Evolutionary conservation across 176 grass and related monocot genomes (phyloP), one percentile per base, ranked within the genome.

Genomic region (Zoysia pacifica): DNA sequence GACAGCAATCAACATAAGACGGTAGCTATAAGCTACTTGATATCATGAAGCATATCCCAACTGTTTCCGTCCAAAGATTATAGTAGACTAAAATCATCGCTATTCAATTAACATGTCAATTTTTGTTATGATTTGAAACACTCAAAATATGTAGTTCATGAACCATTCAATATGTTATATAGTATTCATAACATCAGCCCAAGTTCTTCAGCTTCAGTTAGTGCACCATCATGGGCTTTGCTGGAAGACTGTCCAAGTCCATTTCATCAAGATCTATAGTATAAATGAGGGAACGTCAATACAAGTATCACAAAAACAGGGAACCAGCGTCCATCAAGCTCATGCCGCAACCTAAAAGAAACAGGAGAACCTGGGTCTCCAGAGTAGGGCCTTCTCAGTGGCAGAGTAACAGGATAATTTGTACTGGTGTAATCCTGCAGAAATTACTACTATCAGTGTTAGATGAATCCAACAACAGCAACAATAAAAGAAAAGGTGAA

Each of bases 371-470:
- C 84, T 89, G 86, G 64, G 81, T 91, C 62, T 77, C 69, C 64
- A 43, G 69, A 82, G 73, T 76, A 60, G 56, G 70, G 71, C 60
- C 83, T 84, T 69, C 78, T 58, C 41, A 94, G 38, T 28, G 92
- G 92, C 44, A 79, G 80, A 58, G 81, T 81, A 84, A 78, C 44
- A 69, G 86, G 83, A 87, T 86, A 89, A 55, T 54, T 77, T n/a
- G 54, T 75, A 77, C 39, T 73, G 42, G 50, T 74, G 48, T 79
- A 85, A 48, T 84, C 89, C 92, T 94, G 77, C 19, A 67, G 8
- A 80, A 48, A 54, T 48, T 42, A 74, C 7, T 45, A 54, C 59
- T 28, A 28, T 28, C 28, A 28, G 28, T 28, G 28, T 28, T 8
- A 46, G 19, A 58, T 62, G 62, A 77, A 41, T 12, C 46, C 20